Base-by-base conservation (phyloP, 805 yeast genomes). In the Wickerhamiella cacticola region DNA sequence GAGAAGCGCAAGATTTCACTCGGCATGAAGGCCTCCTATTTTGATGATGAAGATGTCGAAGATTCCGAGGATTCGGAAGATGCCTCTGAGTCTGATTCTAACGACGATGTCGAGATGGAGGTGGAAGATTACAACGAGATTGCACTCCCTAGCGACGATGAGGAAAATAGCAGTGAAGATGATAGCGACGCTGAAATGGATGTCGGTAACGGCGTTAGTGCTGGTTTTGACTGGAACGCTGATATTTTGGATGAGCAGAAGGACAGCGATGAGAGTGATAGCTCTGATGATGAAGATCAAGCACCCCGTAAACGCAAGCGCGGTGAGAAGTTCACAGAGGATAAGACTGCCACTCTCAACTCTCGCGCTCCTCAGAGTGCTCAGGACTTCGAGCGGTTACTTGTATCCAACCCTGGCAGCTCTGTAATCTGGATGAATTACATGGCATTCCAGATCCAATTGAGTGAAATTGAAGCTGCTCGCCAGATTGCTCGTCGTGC, bases 371-470 rank as follows among this genome's bases (percentile, higher is more conserved):
- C 98, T 33, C 94, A 89, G 65, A 86, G 96, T 50, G 82, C 78
- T 38, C 68, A 79, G 41, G 99, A 92, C 64, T 92, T 87, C 59
- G 99, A 92, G 67, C 78, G 98, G 59, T 68, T 92, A 55, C 73
- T 92, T 48, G 75, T 92, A 51, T 94, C 96, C 62, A 82, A 82
- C 61, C 96, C 98, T 42, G 82, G 85, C 68, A 85, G 95, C 2
- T 89, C 98, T 1, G 75, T 88, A 29, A 66, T 86, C 49, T 92
- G 98, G 98, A 89, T 92, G 84, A 85, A 88, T 67, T 92, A 83
- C 67, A 92, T 92, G 96, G 88, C 97, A 3, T 92, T 89, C 81
- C 95, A 88, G 65, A 72, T 92, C 54, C 96, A 88, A 65, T 71
- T 89, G 53, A 83, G 95, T 69, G 98, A 92, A 65, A 70, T 87